Evolutionary conservation across 352 stramenopile species (phyloP), one percentile per base, ranked within the genome.

Genomic region (Pythium coloratum): DNA sequence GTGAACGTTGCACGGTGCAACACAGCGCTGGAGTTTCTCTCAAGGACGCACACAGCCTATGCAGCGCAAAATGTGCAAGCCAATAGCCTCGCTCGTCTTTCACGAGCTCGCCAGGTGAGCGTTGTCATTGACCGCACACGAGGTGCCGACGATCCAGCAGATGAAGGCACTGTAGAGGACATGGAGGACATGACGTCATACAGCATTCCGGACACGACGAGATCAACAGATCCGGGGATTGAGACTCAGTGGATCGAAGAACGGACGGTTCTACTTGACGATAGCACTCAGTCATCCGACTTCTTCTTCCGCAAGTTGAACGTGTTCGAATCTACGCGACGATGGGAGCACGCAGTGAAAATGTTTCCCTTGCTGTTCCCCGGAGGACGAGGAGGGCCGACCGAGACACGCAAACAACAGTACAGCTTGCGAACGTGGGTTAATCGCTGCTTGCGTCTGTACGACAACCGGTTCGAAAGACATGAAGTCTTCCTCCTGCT

Each of bases 281-380:
- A 47, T 18, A 49, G 32, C n/a, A 6, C 32, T 2, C 32, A 60
- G 8, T 6, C 54, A 7, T 26, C 2, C 36, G 54, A 60, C 54
- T 60, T 33, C 13, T 44, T 47, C 13, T 60, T 60, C 13, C 54
- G 54, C 32, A 60, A 47, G 32, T 60, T 33, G 30, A 60, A 47
- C n/a, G 36, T 44, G 1, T 60, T 60, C 36, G 54, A 49, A 44
- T 34, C 54, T 2, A 36, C 36, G 16, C 9, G 47, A 8, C 47
- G 47, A 55, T 55, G 47, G 47, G 47, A 55, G 20, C 8, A 8
- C n/a, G 47, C 47, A 9, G 24, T 30, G 7, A 20, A 55, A 20
- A 55, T 55, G 47, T 55, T 55, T 55, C 47, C 47, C 7, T n/a
- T 55, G 9, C n/a, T 55, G 47, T 55, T 55, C 20, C 47, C 47